Conservation (phyloP, 2,329 filamentous ascomycete species). For the Stagonosporopsis chrysanthemi region DNA sequence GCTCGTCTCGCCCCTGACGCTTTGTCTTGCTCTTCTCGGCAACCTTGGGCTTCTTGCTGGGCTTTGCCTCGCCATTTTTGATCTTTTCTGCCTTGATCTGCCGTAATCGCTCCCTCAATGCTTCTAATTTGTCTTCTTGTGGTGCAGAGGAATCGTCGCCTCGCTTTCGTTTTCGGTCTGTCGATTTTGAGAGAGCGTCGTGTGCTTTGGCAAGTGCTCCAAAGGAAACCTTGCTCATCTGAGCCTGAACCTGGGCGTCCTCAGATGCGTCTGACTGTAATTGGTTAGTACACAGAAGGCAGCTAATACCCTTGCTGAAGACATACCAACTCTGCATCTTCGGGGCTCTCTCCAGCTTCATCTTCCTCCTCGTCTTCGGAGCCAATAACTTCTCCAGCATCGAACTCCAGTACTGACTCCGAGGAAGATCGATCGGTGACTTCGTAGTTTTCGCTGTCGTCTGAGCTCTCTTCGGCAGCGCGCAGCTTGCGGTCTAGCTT, state of each 20-base stretch:
- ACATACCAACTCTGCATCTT: slow-evolving; percentile 43
- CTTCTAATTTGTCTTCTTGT: slow-evolving; percentile 57
- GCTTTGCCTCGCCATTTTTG: slow-evolving; percentile 28
- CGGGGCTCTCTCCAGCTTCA: slow-evolving; percentile 12
- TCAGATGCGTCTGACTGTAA: slow-evolving; percentile 46
- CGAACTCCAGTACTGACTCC: slow-evolving; percentile 51
- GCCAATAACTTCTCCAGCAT: slow-evolving; percentile 43
- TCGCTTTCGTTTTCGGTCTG: slow-evolving; percentile 53
- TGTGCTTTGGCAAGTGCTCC: slow-evolving; percentile 90
- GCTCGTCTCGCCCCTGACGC: slow-evolving; percentile 33
- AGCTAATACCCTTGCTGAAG: accelerated
- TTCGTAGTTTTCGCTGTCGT: slow-evolving; percentile 50
- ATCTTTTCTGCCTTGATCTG: slow-evolving; percentile 54
- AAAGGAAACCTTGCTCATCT: slow-evolving; percentile 75
- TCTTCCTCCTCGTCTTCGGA: slow-evolving; percentile 43
- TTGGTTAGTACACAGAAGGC: slow-evolving; percentile 15
- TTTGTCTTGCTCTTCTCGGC: slow-evolving; percentile 12
- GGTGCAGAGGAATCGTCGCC: slow-evolving; percentile 48
- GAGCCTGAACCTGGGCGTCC: slow-evolving; percentile 52
- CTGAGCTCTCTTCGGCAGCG: slow-evolving; percentile 47
- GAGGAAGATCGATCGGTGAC: slow-evolving; percentile 51
- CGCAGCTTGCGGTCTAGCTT: slow-evolving; percentile 48
- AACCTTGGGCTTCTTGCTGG: slow-evolving; percentile 27
- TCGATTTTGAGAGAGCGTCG: slow-evolving; percentile 63
- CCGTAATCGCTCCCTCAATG: slow-evolving; percentile 53